Conservation (phyloP, 2,329 filamentous ascomycete species). For the Ophiosphaerella narmari region DNA sequence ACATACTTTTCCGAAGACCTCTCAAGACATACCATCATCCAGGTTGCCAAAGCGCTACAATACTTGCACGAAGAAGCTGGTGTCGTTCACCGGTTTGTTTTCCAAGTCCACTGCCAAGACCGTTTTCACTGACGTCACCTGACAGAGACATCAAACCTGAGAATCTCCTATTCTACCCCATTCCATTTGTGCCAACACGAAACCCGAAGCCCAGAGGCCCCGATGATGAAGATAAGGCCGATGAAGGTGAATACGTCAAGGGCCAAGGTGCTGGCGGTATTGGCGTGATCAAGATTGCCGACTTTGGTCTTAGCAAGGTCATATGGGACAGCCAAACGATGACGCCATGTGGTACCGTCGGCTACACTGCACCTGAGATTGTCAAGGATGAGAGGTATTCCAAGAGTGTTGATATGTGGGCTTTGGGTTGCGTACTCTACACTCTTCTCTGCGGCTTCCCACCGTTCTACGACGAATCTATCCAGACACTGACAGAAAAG, state of each 20-base stretch:
- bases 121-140: slow-evolving; percentile 43
- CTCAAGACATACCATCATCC: slow-evolving; percentile 89
- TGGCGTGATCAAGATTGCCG: slow-evolving; percentile 93
- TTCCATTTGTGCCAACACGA: slow-evolving; percentile 78
- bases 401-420: slow-evolving; percentile 99
- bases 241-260: slow-evolving; percentile 89
- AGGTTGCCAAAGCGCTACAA: slow-evolving; percentile 91
- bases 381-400: slow-evolving; percentile 99
- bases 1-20: slow-evolving; percentile 98
- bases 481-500: slow-evolving; percentile 95
- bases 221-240: slow-evolving; percentile 95
- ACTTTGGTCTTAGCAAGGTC: slow-evolving; percentile 96
- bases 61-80: slow-evolving; percentile 94
- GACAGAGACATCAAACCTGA: slow-evolving; percentile 95
- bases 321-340: slow-evolving; percentile 98
- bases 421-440: slow-evolving; percentile 93
- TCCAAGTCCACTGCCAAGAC: slow-evolving; percentile 4
- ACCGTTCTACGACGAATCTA: slow-evolving; percentile 98
- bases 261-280: slow-evolving; percentile 88
- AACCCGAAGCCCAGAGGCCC: slow-evolving; percentile 78
- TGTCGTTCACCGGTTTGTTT: slow-evolving; percentile 88
- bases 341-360: slow-evolving; percentile 98
- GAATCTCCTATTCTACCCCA: slow-evolving; percentile 91
- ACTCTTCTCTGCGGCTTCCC: slow-evolving; percentile 97
- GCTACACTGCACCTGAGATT: slow-evolving; percentile 97